Conservation (phyloP, 2,329 filamentous ascomycete species). For the Epichloe sibirici region DNA sequence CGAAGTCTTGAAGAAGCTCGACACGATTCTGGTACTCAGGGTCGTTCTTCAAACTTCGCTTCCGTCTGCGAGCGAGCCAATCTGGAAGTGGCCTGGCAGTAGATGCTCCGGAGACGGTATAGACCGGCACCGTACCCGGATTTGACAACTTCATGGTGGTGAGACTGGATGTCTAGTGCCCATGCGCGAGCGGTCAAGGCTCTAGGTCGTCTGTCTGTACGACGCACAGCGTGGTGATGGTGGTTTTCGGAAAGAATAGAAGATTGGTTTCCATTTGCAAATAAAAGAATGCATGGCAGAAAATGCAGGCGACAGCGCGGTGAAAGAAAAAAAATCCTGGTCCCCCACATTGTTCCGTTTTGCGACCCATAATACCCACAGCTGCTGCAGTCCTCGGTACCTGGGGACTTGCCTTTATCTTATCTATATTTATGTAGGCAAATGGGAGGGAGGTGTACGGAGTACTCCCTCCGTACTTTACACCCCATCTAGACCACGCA, state of each 20-base stretch:
- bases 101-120: slow-evolving; percentile 86
- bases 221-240: not conserved
- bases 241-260: not conserved
- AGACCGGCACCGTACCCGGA: slow-evolving; percentile 74
- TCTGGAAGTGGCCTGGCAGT: slow-evolving; percentile 82
- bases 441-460: too few relatives aligned
- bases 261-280: not conserved
- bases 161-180: not conserved
- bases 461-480: not conserved
- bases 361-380: not conserved
- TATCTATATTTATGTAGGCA: too few relatives aligned
- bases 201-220: not conserved
- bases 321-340: not conserved
- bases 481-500: not conserved
- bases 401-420: too few relatives aligned
- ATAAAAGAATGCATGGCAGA: not conserved
- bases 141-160: slow-evolving; percentile 65
- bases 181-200: not conserved
- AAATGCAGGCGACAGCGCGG: not conserved
- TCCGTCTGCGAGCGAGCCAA: slow-evolving; percentile 84
- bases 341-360: not conserved
- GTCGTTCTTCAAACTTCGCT: slow-evolving; percentile 84
- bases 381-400: not conserved
- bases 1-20: slow-evolving; percentile 92
- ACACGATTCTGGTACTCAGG: slow-evolving; percentile 87